Evolutionary conservation across 202 grass and related monocot genomes (phyloP).

Genomic region (Zoysia matrella): DNA sequence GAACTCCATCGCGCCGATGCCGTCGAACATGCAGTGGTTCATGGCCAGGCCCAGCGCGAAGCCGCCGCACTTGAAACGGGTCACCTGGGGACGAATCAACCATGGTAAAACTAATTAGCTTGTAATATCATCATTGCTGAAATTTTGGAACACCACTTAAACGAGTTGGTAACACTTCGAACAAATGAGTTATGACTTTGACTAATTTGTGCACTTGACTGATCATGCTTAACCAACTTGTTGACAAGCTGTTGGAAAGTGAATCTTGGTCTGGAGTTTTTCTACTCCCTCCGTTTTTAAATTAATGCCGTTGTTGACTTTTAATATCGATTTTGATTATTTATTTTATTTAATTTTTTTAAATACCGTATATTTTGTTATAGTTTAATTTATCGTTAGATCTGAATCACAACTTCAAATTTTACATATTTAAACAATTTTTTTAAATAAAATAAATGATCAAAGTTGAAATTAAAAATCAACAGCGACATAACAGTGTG

Average conservation of each 20-base stretch:
- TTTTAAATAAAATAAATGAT: too few species aligned
- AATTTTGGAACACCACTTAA: background rate
- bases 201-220: background rate
- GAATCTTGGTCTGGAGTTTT: too few species aligned
- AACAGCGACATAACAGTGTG: background rate
- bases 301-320: too few species aligned
- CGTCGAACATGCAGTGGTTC: constrained; percentile 95
- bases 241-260: too few species aligned
- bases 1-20: constrained; percentile 86
- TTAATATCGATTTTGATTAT: too few species aligned
- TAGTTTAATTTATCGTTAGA: too few species aligned
- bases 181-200: background rate
- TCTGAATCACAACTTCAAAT: too few species aligned
- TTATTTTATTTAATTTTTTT: too few species aligned
- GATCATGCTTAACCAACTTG: background rate
- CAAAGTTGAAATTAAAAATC: too few species aligned
- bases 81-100: constrained; percentile 57
- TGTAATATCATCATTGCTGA: background rate
- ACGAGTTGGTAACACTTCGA: background rate
- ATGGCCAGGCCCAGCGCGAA: constrained; percentile 74
- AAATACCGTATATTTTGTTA: too few species aligned
- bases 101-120: background rate
- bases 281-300: too few species aligned
- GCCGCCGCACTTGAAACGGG: constrained; percentile 78
- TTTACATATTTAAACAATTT: too few species aligned